Evolutionary conservation across 129 eudicot species (phyloP), one percentile per base, ranked within the genome.

Genomic region (Escallonia herrerae): DNA sequence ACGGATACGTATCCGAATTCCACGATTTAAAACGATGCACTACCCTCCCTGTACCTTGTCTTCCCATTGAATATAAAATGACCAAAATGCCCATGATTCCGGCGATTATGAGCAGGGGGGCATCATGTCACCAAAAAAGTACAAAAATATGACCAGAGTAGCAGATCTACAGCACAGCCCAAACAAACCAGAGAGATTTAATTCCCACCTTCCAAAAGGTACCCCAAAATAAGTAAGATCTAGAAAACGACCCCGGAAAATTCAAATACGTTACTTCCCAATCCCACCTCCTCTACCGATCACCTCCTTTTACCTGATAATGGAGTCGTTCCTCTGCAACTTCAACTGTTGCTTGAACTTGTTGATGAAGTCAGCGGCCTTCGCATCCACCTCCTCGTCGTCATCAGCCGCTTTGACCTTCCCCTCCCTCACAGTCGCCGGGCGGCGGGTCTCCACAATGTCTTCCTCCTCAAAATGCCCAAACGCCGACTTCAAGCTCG

Each of bases 321-420:
- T 86, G 5, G 96, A 88, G 15, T 88, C 95, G 73, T 85, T 2
- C 84, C 96, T 83, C 81, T 93, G 99, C 68, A 93, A 65, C 87
- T 88, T 86, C 72, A 93, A 56, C 81, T 93, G 95, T 43, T 86
- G 73, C 93, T 76, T 86, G 56, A 93, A 93, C 71, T 56, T 83
- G 85, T 81, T 83, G 48, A 93, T 93, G 67, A 89, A 93, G 68
- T 86, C 95, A 70, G 89, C 99, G 11, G 99, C 99, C 45, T 67
- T 86, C 0, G 91, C 89, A 63, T 93, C 99, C 5, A 93, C 99
- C 68, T 82, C 98, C 15, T 63, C 78, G 65, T 83, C 98, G 5
- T 14, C 82, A 45, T 78, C 75, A 7, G 64, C 13, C 9, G 7
- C 76, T 64, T 70, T 77, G 58, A 76, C 73, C 60, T 67, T 54